Evolutionary conservation across 2,329 filamentous ascomycete genomes (phyloP).

Genomic region (Calonectria honghensis): DNA sequence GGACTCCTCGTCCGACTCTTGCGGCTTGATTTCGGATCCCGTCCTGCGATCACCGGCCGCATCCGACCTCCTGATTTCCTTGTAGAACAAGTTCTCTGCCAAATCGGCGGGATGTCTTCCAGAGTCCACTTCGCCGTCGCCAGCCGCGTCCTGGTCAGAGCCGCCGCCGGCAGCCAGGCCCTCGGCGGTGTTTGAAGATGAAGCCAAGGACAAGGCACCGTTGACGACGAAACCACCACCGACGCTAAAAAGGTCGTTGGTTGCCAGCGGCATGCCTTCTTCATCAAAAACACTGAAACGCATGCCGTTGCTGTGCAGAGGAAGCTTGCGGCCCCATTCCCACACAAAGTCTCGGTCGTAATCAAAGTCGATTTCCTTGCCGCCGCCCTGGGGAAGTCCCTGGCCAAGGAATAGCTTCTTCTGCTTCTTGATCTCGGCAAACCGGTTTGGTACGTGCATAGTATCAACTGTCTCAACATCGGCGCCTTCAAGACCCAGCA

Average conservation of each 20-base stretch:
- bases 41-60: conserved; percentile 67
- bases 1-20: conserved; percentile 50
- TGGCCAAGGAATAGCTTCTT: conserved; percentile 67
- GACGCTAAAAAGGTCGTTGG: conserved; percentile 71
- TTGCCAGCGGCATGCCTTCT: conserved; percentile 67
- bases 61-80: conserved; percentile 68
- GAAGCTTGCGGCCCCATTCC: conserved; percentile 72
- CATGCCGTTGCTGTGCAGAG: conserved; percentile 72
- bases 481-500: conserved; percentile 70
- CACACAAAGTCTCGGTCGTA: conserved; percentile 70
- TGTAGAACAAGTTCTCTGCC: conserved; percentile 72
- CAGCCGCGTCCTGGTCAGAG: neutral
- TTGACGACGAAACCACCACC: conserved; percentile 73
- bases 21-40: conserved; percentile 64
- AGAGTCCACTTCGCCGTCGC: conserved; percentile 41
- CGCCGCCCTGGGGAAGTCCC: conserved; percentile 62
- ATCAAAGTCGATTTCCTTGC: conserved; percentile 69
- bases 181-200: conserved; percentile 50
- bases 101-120: conserved; percentile 66
- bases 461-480: conserved; percentile 71
- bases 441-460: conserved; percentile 67
- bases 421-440: conserved; percentile 66
- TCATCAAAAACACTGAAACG: conserved; percentile 70
- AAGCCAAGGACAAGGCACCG: conserved; percentile 66
- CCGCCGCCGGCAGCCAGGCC: conserved; percentile 3